phyloP scores from a whole-genome alignment of 164 flowering plant genomes.

The Kalanchoe fedtschenkoi region DNA sequence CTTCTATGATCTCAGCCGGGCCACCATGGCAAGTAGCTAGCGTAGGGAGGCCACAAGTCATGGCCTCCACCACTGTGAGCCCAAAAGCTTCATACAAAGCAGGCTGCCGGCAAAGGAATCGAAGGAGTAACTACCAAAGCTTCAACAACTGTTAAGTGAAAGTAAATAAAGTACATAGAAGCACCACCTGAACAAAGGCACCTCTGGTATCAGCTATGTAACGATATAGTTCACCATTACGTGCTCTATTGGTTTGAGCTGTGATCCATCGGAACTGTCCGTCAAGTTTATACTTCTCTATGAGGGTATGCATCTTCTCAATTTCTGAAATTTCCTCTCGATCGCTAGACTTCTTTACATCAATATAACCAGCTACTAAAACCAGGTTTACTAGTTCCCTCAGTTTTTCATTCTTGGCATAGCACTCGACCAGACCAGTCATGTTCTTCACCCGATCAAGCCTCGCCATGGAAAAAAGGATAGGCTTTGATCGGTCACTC shows the following conservation, averaged over 20 bases:
- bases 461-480: constrained; percentile 96
- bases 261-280: constrained; percentile 91
- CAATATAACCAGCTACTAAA: constrained; percentile 70
- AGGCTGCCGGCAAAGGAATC: constrained; percentile 40
- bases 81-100: constrained; percentile 97
- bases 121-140: background rate
- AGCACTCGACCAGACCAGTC: constrained; percentile 82
- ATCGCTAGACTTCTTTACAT: constrained; percentile 72
- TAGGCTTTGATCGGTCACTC: constrained; percentile 76
- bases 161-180: background rate
- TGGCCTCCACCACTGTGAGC: constrained; percentile 93
- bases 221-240: constrained; percentile 93
- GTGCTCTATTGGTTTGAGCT: constrained; percentile 72
- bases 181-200: constrained; percentile 74
- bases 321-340: constrained; percentile 90
- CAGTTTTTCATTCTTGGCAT: constrained; percentile 45
- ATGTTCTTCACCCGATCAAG: constrained; percentile 89
- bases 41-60: constrained; percentile 98
- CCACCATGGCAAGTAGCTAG: constrained; percentile 98
- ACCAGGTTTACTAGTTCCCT: constrained; percentile 78
- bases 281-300: constrained; percentile 49
- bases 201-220: constrained; percentile 85
- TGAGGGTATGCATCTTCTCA: constrained; percentile 81
- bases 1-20: constrained; percentile 89
- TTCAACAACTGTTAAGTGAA: background rate